A percentile compares a stretch with the other conserved stretches of the same genome.
phyloP scores from a whole-genome alignment of 768 basidiomycete species.

The Clitopilus hobsonii region DNA sequence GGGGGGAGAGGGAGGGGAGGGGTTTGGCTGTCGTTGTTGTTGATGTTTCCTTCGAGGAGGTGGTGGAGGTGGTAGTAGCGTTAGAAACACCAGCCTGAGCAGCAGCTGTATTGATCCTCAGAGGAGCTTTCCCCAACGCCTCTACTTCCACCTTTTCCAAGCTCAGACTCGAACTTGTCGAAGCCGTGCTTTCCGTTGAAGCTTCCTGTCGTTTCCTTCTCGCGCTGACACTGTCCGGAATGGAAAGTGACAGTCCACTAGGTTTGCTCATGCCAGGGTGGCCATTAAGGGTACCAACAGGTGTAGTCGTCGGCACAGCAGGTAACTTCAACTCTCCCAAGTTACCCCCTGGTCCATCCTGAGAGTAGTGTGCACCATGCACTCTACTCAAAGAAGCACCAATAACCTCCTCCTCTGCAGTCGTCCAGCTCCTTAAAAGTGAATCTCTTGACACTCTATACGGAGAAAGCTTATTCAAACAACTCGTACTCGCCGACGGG shows the following conservation, averaged over 20 bases:
- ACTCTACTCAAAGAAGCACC: background rate
- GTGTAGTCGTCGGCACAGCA: no score
- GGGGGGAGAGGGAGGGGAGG: background rate
- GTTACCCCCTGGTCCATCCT: background rate
- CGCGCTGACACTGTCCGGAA: no score
- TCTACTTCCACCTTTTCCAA: no score
- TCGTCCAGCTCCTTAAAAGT: background rate
- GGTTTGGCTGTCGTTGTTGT: background rate
- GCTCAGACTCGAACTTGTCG: slow-evolving; percentile 4
- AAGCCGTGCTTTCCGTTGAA: background rate
- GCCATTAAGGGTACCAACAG: no score
- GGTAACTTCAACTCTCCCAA: no score
- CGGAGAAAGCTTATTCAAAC: background rate
- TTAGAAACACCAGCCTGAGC: background rate
- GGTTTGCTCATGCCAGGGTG: background rate
- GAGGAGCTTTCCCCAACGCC: no score
- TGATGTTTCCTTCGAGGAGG: background rate
- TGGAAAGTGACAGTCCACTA: background rate
- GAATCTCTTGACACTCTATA: background rate
- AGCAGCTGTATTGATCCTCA: no score
- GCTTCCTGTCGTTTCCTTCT: no score
- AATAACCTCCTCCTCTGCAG: background rate
- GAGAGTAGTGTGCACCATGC: no score
- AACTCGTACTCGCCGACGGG: slow-evolving; percentile 9
- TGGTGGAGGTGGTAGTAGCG: slow-evolving; percentile 3